Percentiles rank a stretch among this genome's conserved stretches.
Evolutionary conservation across 805 yeast species (phyloP).

Genomic region (Candida patagonica): DNA sequence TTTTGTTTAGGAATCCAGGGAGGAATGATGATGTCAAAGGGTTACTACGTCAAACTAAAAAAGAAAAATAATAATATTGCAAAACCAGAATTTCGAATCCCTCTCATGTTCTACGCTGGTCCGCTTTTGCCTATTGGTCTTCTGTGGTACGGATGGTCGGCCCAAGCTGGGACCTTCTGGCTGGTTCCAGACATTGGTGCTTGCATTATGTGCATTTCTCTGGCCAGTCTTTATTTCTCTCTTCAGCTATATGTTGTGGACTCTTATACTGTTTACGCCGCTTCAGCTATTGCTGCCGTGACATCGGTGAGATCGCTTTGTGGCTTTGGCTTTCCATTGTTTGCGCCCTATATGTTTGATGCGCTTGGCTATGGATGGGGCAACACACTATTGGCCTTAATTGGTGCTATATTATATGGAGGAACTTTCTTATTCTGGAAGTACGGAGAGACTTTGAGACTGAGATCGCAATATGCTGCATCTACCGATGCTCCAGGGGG

Average conservation of each 20-base stretch:
- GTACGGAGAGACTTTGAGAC: slow-evolving; percentile 46
- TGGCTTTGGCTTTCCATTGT: slow-evolving; percentile 62
- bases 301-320: slow-evolving; percentile 54
- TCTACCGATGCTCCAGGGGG: not conserved
- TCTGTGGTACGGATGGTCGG: slow-evolving; percentile 67
- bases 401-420: slow-evolving; percentile 47
- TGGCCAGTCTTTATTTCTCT: slow-evolving; percentile 52
- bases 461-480: slow-evolving; percentile 33
- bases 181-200: slow-evolving; percentile 56
- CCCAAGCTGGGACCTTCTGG: slow-evolving; percentile 48
- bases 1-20: slow-evolving; percentile 39
- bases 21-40: slow-evolving; percentile 37
- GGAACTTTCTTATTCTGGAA: slow-evolving; percentile 45
- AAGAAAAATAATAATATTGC: slow-evolving; percentile 41
- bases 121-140: slow-evolving; percentile 50
- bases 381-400: slow-evolving; percentile 47
- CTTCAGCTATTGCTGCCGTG: slow-evolving; percentile 58
- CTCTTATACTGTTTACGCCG: slow-evolving; percentile 56
- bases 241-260: slow-evolving; percentile 60
- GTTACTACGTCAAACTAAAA: slow-evolving; percentile 31
- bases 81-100: slow-evolving; percentile 53
- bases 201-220: slow-evolving; percentile 46
- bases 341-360: slow-evolving; percentile 49
- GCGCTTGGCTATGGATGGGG: slow-evolving; percentile 63
- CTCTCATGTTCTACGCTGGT: slow-evolving; percentile 44